A percentile compares a stretch with the other conserved stretches of the same genome.
Conservation (phyloP, 306 rosid species). For the Acacia confusa region DNA sequence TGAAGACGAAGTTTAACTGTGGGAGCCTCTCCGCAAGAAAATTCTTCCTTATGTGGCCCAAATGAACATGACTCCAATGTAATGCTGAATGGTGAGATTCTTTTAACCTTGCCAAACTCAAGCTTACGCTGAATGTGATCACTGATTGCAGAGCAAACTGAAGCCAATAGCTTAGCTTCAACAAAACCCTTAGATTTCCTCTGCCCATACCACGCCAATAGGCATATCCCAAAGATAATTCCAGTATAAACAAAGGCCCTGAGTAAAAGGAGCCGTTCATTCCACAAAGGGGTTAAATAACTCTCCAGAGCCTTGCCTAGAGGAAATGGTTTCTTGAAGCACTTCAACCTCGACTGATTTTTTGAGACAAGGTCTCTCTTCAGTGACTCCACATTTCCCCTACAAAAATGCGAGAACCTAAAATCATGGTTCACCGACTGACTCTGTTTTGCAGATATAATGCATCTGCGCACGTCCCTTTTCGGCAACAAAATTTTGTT, state of each 20-base stretch:
- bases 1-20: constrained; percentile 62
- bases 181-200: constrained; percentile 65
- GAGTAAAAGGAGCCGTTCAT: constrained; percentile 70
- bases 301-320: constrained; percentile 49
- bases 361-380: constrained; percentile 47
- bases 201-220: constrained; percentile 79
- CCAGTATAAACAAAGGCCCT: constrained; percentile 70
- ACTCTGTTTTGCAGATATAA: constrained; percentile 46
- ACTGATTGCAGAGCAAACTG: constrained; percentile 73
- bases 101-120: constrained; percentile 75
- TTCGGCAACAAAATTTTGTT: constrained; percentile 35
- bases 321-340: constrained; percentile 57
- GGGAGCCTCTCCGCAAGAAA: constrained; percentile 85
- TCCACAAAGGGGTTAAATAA: constrained; percentile 56
- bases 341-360: constrained; percentile 55
- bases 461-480: constrained; percentile 40
- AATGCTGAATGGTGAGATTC: constrained; percentile 80
- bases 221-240: constrained; percentile 71
- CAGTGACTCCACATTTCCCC: constrained; percentile 62
- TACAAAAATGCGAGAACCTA: constrained; percentile 57
- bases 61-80: constrained; percentile 81
- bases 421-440: constrained; percentile 52
- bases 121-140: constrained; percentile 74
- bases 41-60: constrained; percentile 78
- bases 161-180: constrained; percentile 72